Conservation (phyloP, 225 moss, liverwort and hornwort genomes). For the Asterella californica region DNA sequence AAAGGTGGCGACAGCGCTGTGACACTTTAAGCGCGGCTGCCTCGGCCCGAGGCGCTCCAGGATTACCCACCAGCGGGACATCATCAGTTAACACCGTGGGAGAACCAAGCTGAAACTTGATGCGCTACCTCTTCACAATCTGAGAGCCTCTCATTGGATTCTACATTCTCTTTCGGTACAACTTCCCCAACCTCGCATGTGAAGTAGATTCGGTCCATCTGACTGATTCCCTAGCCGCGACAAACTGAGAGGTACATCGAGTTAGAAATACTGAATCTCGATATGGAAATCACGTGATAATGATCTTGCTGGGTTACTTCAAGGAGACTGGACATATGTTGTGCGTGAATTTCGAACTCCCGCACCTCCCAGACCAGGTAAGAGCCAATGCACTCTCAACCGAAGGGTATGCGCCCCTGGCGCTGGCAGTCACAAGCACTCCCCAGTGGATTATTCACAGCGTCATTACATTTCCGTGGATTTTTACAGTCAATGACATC, state of each 20-base stretch:
- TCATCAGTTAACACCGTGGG: neutral
- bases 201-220: neutral
- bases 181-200: neutral
- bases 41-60: conserved; percentile 21
- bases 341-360: no score
- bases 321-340: no score
- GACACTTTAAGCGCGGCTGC: conserved; percentile 1
- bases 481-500: no score
- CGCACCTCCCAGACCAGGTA: no score
- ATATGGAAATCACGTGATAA: no score
- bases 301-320: no score
- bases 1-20: neutral
- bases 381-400: no score
- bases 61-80: conserved; percentile 23
- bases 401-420: no score
- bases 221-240: neutral
- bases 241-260: neutral
- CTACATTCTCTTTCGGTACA: neutral
- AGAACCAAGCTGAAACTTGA: neutral
- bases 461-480: no score
- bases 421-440: no score
- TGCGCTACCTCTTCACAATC: neutral
- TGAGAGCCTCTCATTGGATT: neutral
- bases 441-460: no score
- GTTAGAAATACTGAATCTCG: no score